Evolutionary conservation across 2,329 filamentous ascomycete species (phyloP).

Genomic region (Beauveria medogensis): DNA sequence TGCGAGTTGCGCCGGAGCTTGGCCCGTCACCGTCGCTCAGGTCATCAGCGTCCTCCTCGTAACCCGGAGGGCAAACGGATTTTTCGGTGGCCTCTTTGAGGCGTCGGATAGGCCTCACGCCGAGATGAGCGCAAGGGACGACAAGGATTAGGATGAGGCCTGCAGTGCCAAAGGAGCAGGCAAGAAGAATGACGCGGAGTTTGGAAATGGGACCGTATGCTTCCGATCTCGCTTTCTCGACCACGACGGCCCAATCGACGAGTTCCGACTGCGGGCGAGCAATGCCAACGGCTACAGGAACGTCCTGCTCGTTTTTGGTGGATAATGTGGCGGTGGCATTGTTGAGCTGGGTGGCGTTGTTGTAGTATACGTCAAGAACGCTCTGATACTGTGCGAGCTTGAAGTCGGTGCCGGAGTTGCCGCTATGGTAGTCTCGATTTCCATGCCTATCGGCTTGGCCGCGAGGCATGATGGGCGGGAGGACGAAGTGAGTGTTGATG

Average conservation of each 20-base stretch:
- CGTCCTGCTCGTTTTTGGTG: constrained; percentile 64
- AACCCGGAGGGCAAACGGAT: constrained; percentile 59
- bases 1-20: constrained; percentile 34
- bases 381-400: constrained; percentile 54
- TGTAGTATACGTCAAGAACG: constrained; percentile 51
- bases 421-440: constrained; percentile 19
- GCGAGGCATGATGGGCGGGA: constrained; percentile 41
- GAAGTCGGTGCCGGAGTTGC: constrained; percentile 44
- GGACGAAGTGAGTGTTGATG: constrained; percentile 48
- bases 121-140: constrained; percentile 72
- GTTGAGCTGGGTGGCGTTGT: constrained; percentile 43
- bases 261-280: constrained; percentile 59
- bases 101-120: constrained; percentile 70
- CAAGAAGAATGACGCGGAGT: constrained; percentile 72
- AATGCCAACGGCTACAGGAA: constrained; percentile 68
- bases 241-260: constrained; percentile 74
- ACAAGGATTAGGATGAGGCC: constrained; percentile 65
- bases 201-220: constrained; percentile 68
- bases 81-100: constrained; percentile 69
- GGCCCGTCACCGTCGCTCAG: constrained; percentile 29
- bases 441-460: constrained; percentile 40
- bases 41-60: constrained; percentile 36
- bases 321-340: constrained; percentile 64
- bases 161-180: constrained; percentile 76
- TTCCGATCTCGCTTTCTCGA: constrained; percentile 68